Evolutionary conservation across 139 green algal genomes (phyloP).

Genomic region (Edaphochlamys debaryana): DNA sequence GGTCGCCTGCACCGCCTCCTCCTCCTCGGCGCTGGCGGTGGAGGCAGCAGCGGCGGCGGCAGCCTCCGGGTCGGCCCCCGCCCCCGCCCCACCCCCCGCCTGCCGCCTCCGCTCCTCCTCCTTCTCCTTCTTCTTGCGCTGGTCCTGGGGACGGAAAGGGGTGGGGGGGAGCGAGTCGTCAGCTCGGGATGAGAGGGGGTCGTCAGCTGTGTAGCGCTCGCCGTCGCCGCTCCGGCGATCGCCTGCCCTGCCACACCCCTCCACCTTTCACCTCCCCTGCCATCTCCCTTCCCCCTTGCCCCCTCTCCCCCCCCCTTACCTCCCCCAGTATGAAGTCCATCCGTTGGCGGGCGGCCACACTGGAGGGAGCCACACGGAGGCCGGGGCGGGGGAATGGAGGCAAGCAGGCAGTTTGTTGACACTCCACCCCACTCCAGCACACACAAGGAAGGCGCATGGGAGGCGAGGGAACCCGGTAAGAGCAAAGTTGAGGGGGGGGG

Average conservation of each 20-base stretch:
- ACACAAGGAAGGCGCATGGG: neutral
- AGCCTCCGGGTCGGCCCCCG: neutral
- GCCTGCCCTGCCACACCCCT: no score
- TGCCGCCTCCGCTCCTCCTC: neutral
- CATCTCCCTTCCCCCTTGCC: no score
- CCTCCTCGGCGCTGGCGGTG: neutral
- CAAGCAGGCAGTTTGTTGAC: no score
- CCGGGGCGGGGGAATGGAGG: neutral
- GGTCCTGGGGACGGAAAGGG: no score
- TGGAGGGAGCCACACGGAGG: neutral
- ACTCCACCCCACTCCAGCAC: no score
- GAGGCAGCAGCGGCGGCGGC: neutral
- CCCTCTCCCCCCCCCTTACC: neutral
- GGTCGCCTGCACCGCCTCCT: neutral
- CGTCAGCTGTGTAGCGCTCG: no score
- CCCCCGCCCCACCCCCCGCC: neutral
- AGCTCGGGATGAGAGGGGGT: no score
- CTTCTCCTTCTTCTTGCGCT: neutral
- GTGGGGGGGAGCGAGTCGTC: no score
- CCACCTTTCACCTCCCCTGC: no score
- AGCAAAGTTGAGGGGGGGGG: no score
- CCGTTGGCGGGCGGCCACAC: neutral
- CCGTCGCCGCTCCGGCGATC: no score
- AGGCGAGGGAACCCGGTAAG: neutral
- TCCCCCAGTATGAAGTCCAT: conserved; percentile 37